Evolutionary conservation across 2,329 filamentous ascomycete genomes (phyloP), one percentile per base, ranked within the genome.

Genomic region (Alternaria sp.): DNA sequence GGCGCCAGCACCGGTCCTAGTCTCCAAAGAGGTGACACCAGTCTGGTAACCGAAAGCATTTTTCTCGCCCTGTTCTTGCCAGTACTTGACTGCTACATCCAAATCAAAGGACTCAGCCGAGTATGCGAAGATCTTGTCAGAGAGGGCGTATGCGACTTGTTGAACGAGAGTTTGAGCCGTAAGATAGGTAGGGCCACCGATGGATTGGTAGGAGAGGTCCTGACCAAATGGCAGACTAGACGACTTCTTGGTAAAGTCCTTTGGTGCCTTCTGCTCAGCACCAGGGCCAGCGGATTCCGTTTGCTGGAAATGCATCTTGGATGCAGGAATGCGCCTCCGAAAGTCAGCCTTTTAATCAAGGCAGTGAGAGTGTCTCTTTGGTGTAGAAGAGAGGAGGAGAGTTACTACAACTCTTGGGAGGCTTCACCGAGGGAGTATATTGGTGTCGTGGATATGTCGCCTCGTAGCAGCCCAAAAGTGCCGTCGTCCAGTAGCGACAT

Each of bases 51-150:
- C 92, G 80, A 93, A 88, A 63, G 90, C 87, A 81, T 99, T 99
- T 75, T 84, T 83, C 74, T 92, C 89, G 62, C 86, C 82, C 62
- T 86, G 80, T 28, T 81, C 78, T 49, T 87, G 84, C 95, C 95
- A 99, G 67, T 87, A 80, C 78, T 89, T 90, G 53, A 91, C 88
- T 45, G 93, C 92, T 62, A 89, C 79, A 77, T 98, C 94, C 65
- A 99, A 85, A 75, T 96, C 91, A 73, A 97, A 98, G 13, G 92
- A 91, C 73, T 96, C 91, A 28, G 93, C 92, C 3, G 94, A 98
- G 83, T 96, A 98, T 56, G 93, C 91, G 82, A 97, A 99, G 80
- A 98, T 88, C 84, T 96, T 97, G 83, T 98, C 93, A 56, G 94
- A 98, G 61, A 99, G 85, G 64, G 91, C 87, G 81, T 97, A 99